Base-by-base conservation (phyloP, 129 eudicot species). In the Tanacetum coccineum region DNA sequence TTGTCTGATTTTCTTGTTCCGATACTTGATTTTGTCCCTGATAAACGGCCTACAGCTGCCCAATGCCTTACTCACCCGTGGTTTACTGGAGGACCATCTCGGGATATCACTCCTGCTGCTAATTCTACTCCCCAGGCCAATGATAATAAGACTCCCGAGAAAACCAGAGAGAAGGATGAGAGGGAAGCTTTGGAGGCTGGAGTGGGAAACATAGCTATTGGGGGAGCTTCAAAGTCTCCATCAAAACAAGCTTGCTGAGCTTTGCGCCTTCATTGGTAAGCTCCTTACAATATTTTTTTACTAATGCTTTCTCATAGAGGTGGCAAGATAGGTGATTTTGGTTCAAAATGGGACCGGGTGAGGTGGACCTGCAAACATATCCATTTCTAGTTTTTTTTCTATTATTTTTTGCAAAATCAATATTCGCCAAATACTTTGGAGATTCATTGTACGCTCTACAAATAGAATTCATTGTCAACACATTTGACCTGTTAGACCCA, bases 1-100 rank as follows among this genome's bases (percentile, higher is more conserved):
- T 64, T 93, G 85, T 83, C 95, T 14, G 96, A 88, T 70, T 93
- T 93, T 67, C 91, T 93, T 59, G 70, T 84, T 50, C 96, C 93
- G 25, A 80, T 93, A 51, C 96, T 93, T 54, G 95, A 93, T 75
- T 93, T 93, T 70, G 96, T 84, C 58, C 98, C 98, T 5, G 98
- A 93, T 13, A 93, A 93, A 70, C 78, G 98, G 64, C 96, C 91
- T 6, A 84, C 91, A 42, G 98, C 98, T 22, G 92, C 87, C 19
- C 81, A 88, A 69, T 93, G 89, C 66, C 96, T 93, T 74, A 67
- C 20, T 76, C 98, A 93, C 68, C 81, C 96, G 14, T 93, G 95
- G 96, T 68, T 93, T 64, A 77, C 53, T 32, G 68, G 71, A 46
- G 81, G 81, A 56, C 81, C 84, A 57, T 77, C 86, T 50, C 76